phyloP scores from a whole-genome alignment of 352 stramenopile species.

The Phytophthora boehmeriae region DNA sequence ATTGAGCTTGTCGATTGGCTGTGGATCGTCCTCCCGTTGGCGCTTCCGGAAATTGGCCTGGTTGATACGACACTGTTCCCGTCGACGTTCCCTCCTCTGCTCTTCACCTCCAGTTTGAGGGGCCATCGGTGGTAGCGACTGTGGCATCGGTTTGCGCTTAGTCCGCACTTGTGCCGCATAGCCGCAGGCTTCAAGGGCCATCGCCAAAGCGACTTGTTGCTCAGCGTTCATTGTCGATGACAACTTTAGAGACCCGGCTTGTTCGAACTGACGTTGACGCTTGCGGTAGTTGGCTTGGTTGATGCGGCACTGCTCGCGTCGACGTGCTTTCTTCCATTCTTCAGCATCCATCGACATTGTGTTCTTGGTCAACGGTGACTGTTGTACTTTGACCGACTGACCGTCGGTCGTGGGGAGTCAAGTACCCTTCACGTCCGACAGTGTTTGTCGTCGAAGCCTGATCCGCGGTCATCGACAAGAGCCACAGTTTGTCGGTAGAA shows the following conservation, averaged over 20 bases:
- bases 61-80: slow-evolving; percentile 69
- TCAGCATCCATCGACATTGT: background rate
- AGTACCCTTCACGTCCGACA: background rate
- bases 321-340: background rate
- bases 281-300: background rate
- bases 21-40: slow-evolving; percentile 46
- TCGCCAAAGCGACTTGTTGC: slow-evolving; percentile 22
- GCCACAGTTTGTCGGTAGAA: background rate
- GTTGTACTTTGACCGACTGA: background rate
- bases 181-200: slow-evolving; percentile 19
- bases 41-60: slow-evolving; percentile 62
- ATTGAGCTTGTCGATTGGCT: slow-evolving; percentile 31
- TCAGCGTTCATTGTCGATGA: slow-evolving; percentile 19
- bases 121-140: background rate
- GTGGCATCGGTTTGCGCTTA: background rate
- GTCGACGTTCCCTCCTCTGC: slow-evolving; percentile 50
- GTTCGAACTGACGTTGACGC: background rate
- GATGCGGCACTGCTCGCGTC: slow-evolving; percentile 2
- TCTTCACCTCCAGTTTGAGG: slow-evolving; percentile 1
- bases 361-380: background rate
- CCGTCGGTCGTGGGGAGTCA: background rate
- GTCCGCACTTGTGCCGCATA: background rate
- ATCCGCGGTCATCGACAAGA: background rate
- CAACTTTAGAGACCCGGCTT: background rate
- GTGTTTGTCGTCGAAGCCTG: background rate